A percentile compares a stretch with the other conserved stretches of the same genome.
These are phyloP conservation scores for Calocera cornea DNA, from an alignment of 768 basidiomycete genomes.

Conservation along the genomic window DNA sequence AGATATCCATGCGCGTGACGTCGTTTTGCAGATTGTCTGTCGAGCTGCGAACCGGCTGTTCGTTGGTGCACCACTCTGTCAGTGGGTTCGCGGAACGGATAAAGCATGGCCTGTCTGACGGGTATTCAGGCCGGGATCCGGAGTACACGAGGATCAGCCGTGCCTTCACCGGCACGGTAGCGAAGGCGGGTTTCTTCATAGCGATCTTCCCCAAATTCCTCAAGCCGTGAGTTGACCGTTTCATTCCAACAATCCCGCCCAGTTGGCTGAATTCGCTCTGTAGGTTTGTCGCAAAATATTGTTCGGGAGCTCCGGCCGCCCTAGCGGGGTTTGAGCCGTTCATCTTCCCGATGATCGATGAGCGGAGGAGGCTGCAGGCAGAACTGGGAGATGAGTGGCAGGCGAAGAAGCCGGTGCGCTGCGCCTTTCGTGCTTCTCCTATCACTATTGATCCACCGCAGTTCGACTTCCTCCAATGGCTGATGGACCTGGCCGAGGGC, in stretches of 20 bases:
- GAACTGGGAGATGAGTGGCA: slow-evolving; percentile 8
- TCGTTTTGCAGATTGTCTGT: no score
- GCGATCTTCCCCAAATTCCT: slow-evolving; percentile 24
- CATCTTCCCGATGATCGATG: not conserved
- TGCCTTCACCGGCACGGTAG: slow-evolving; percentile 22
- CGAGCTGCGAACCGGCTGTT: no score
- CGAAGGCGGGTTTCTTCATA: slow-evolving; percentile 15
- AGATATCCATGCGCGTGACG: no score
- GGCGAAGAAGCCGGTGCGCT: slow-evolving; percentile 13
- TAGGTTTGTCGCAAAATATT: not conserved
- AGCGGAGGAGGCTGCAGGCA: not conserved
- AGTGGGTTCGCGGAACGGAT: no score
- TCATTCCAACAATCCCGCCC: not conserved
- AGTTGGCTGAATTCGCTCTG: slow-evolving; percentile 11
- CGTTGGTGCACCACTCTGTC: no score
- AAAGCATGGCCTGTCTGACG: no score
- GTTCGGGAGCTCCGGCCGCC: not conserved
- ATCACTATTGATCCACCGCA: slow-evolving; percentile 9
- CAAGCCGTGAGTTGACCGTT: slow-evolving; percentile 18
- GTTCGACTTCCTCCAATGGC: slow-evolving; percentile 16
- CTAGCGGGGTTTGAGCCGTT: not conserved
- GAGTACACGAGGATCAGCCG: slow-evolving; percentile 28
- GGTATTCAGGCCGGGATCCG: slow-evolving; percentile 27
- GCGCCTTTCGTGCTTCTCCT: slow-evolving; percentile 9
- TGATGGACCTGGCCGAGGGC: slow-evolving; percentile 13